Conservation (phyloP, 2,329 filamentous ascomycete species). For the Raffaelea ambrosiae region DNA sequence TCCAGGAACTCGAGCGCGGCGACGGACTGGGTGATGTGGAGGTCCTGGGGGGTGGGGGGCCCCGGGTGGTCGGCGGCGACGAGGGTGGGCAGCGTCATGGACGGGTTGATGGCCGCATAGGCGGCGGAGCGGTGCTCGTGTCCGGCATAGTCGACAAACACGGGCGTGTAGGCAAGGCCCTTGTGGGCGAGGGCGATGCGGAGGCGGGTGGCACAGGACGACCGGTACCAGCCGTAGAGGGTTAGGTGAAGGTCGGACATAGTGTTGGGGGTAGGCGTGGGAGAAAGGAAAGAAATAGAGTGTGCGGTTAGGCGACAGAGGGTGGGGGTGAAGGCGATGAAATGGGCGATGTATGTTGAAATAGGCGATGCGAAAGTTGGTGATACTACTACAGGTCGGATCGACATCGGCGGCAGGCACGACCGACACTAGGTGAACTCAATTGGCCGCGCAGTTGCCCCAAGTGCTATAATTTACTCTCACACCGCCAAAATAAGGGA, state of each 20-base stretch:
- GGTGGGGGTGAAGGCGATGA: too few species aligned
- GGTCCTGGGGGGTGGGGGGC: constrained; percentile 34
- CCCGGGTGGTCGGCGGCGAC: constrained; percentile 23
- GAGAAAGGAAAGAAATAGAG: too few species aligned
- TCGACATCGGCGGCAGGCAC: too few species aligned
- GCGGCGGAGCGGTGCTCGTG: constrained; percentile 37
- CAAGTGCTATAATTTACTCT: too few species aligned
- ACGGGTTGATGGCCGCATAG: constrained; percentile 44
- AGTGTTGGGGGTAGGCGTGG: background rate
- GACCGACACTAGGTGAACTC: too few species aligned
- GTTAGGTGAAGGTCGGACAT: constrained; percentile 16
- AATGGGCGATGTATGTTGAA: too few species aligned
- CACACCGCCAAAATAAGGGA: too few species aligned
- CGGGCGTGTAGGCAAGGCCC: constrained; percentile 34
- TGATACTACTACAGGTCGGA: too few species aligned
- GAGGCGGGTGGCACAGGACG: constrained; percentile 53
- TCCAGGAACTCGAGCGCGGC: constrained; percentile 56
- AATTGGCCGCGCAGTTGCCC: too few species aligned
- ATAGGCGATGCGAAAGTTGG: too few species aligned
- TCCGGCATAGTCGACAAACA: constrained; percentile 45
- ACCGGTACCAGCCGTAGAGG: constrained; percentile 54
- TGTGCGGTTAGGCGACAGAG: too few species aligned
- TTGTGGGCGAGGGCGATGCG: constrained; percentile 53
- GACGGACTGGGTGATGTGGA: constrained; percentile 32
- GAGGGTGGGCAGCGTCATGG: constrained; percentile 45